Percentiles rank a stretch among this genome's conserved stretches.
Conservation (phyloP, 352 stramenopile species). For the Globisporangium camurandrum region DNA sequence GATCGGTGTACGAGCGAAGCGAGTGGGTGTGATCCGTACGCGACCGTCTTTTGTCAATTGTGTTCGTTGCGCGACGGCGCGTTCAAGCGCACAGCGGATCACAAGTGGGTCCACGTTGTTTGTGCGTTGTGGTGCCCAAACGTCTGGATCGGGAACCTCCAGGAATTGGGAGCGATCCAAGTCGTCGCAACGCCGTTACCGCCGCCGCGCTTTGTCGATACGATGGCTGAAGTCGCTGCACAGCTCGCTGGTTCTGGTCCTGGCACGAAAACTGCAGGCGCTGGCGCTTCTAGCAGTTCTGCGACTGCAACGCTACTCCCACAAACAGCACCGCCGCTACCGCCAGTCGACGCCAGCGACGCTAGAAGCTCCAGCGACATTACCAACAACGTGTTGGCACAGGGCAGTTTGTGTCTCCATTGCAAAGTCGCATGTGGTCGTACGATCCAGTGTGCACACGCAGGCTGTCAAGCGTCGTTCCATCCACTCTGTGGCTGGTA, state of each 20-base stretch:
- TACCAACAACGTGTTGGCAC: no score
- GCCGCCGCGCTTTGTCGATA: conserved; percentile 45
- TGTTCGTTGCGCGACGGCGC: conserved; percentile 80
- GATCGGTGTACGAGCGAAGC: conserved; percentile 65
- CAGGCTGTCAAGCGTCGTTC: conserved; percentile 51
- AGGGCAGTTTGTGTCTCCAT: conserved; percentile 50
- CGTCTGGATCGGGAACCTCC: conserved; percentile 80
- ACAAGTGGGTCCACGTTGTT: conserved; percentile 85
- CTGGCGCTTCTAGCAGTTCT: no score
- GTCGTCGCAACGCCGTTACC: conserved; percentile 35
- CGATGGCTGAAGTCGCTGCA: conserved; percentile 39
- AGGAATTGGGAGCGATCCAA: conserved; percentile 68
- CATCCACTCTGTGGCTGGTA: conserved; percentile 86
- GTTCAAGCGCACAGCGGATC: conserved; percentile 81
- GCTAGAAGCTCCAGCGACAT: no score
- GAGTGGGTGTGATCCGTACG: conserved; percentile 39
- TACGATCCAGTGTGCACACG: conserved; percentile 58
- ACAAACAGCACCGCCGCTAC: conserved; percentile 5
- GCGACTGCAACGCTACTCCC: conserved; percentile 7
- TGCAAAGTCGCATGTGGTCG: conserved; percentile 72
- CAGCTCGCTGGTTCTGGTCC: conserved; percentile 16
- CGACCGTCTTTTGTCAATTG: conserved; percentile 74
- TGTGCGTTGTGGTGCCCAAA: conserved; percentile 87
- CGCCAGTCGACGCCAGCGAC: background rate
- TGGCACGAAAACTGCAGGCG: no score